These are phyloP conservation scores for Coniferiporia sulphurascens DNA, from an alignment of 1,284 basidiomycete genomes.

Conservation along the genomic window DNA sequence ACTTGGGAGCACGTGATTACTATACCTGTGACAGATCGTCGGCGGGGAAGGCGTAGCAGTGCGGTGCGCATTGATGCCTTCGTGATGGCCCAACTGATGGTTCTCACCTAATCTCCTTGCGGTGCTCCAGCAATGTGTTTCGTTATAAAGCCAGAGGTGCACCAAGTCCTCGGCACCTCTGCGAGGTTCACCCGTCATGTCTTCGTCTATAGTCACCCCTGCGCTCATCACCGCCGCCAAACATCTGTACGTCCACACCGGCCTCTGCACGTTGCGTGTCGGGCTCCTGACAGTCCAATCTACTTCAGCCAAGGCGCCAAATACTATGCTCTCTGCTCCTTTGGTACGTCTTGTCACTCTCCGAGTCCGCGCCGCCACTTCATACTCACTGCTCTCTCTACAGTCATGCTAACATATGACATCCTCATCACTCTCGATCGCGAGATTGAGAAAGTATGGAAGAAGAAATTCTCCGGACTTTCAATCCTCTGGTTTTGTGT, in stretches of 20 bases:
- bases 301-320: constrained; percentile 1
- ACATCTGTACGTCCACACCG: constrained; percentile 1
- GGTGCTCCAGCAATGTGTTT: neutral
- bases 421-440: constrained; percentile 1
- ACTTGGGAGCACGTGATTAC: no score
- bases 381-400: neutral
- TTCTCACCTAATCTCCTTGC: neutral
- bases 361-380: neutral
- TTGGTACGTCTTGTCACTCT: neutral
- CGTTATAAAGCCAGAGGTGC: neutral
- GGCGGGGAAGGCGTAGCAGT: no score
- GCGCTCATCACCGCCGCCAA: neutral
- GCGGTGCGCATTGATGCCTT: neutral
- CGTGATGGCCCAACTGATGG: neutral
- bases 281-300: neutral
- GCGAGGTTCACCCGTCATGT: neutral
- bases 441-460: constrained; percentile 12
- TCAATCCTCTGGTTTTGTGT: constrained; percentile 10
- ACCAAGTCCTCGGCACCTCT: neutral
- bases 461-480: constrained; percentile 1
- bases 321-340: constrained; percentile 8
- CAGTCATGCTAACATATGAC: constrained; percentile 11
- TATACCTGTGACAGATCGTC: no score
- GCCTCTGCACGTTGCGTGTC: neutral
- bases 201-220: neutral